Conservation (phyloP, 2,329 filamentous ascomycete genomes). For the Bipolaris cookei region DNA sequence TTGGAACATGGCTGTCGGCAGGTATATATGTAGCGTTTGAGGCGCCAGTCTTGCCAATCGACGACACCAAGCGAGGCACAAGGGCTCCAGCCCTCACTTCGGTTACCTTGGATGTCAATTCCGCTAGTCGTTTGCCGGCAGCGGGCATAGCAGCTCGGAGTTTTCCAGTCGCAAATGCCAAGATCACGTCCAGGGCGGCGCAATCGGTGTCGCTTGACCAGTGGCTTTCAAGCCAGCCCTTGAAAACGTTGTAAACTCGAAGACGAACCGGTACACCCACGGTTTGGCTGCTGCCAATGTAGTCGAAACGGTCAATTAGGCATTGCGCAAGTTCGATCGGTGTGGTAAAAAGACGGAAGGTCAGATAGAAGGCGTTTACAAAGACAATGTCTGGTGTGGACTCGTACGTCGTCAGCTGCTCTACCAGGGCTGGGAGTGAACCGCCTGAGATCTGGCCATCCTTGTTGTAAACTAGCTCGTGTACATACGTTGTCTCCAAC, state of each 20-base stretch:
- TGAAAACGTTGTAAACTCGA: constrained; percentile 94
- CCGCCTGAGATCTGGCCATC: constrained; percentile 95
- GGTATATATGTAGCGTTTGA: constrained; percentile 73
- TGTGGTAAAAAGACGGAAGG: constrained; percentile 90
- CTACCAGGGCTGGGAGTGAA: constrained; percentile 87
- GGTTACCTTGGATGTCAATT: constrained; percentile 79
- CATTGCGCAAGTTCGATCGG: constrained; percentile 78
- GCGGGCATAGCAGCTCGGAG: constrained; percentile 72
- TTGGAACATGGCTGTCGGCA: constrained; percentile 73
- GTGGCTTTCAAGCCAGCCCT: constrained; percentile 95
- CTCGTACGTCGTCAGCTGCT: constrained; percentile 90
- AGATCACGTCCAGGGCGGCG: constrained; percentile 75
- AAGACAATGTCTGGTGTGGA: constrained; percentile 91
- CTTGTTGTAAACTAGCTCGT: constrained; percentile 92
- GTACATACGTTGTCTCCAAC: constrained; percentile 89
- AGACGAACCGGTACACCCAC: constrained; percentile 82
- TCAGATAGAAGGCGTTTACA: constrained; percentile 93
- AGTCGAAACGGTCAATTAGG: constrained; percentile 91
- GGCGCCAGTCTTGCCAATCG: constrained; percentile 85
- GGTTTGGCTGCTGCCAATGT: constrained; percentile 78
- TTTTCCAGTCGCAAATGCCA: constrained; percentile 77
- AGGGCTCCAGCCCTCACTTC: constrained; percentile 71
- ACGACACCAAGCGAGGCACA: constrained; percentile 81
- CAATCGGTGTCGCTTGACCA: constrained; percentile 86
- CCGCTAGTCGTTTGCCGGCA: constrained; percentile 79